Conservation (phyloP, 306 rosid genomes). For the Senna tora region DNA sequence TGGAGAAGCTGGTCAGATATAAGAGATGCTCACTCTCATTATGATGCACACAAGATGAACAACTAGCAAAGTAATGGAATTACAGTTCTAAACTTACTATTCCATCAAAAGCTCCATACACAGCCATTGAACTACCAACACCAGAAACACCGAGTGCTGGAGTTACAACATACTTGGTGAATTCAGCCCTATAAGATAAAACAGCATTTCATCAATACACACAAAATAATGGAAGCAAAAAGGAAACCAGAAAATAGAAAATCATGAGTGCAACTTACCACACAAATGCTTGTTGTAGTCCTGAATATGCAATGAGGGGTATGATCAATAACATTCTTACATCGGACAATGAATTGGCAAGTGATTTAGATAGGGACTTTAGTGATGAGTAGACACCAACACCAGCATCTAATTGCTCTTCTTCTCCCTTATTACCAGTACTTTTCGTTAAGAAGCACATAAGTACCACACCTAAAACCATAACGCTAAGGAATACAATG, state of each 20-base stretch:
- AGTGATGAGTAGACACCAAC: slow-evolving; percentile 50
- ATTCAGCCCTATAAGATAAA: slow-evolving; percentile 75
- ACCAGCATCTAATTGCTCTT: slow-evolving; percentile 44
- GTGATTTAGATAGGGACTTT: slow-evolving; percentile 57
- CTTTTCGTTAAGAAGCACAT: slow-evolving; percentile 79
- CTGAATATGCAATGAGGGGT: slow-evolving; percentile 94
- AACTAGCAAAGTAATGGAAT: slow-evolving; percentile 25
- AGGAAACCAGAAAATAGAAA: slow-evolving; percentile 25
- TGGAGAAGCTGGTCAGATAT: background rate
- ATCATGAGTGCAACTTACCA: slow-evolving; percentile 64
- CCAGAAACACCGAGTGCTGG: slow-evolving; percentile 91
- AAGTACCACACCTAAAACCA: slow-evolving; percentile 75
- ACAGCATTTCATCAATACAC: slow-evolving; percentile 27
- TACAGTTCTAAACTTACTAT: slow-evolving; percentile 59
- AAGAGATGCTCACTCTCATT: slow-evolving; percentile 11
- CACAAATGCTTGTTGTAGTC: slow-evolving; percentile 94
- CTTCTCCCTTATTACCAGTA: slow-evolving; percentile 48
- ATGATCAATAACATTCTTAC: slow-evolving; percentile 76
- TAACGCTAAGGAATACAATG: slow-evolving; percentile 71
- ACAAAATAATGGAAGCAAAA: slow-evolving; percentile 22
- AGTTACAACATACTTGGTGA: slow-evolving; percentile 75
- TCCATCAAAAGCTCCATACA: slow-evolving; percentile 94
- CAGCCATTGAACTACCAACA: slow-evolving; percentile 94
- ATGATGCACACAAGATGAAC: slow-evolving; percentile 25
- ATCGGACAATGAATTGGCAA: slow-evolving; percentile 61